Base-by-base conservation (phyloP, 306 rosid genomes). In the Cyclanthera cordifolia region DNA sequence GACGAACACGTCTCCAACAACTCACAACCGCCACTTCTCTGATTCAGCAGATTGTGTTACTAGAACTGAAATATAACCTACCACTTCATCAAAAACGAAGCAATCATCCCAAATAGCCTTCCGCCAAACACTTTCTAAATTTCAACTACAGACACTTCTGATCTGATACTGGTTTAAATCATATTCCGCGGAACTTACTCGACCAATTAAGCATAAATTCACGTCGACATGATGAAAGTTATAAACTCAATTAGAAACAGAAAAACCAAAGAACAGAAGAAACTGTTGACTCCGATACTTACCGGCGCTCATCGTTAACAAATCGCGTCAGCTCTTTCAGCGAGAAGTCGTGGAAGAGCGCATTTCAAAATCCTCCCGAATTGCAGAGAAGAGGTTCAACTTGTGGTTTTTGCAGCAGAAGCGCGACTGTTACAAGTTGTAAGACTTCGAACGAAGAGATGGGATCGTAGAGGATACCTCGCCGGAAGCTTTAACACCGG, bases 261-360 rank as follows among this genome's bases (percentile, higher is more conserved):
- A 53, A 52, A 0, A 39, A 27, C 30, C 30, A 39, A 7, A 58
- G 23, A 25, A 24, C 37, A 25, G 12, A 10, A 20, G 24, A 23
- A 65, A 65, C 21, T 23, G 16, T 24, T 15, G 19, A 65, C 4
- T 65, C 53, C 37, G 24, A 45, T 24, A 66, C 70, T 43, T 6
- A 66, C 70, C 54, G 15, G 15, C 54, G 54, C 46, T 66, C 70
- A 66, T 66, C 19, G 7, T 43, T 8, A 14, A 45, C 70, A 43
- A 39, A 66, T 66, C 54, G 23, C 14, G 39, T 14, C 53, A 66
- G 54, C 69, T 12, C 4, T 13, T 63, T 63, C 69, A 63, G 52
- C 34, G 2, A 11, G 6, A 41, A 64, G 17, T 24, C 23, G 6
- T 43, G 8, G n/a, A 25, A 46, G 12, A 46, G 19, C 47, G 46